These are phyloP conservation scores for Akanthomyces muscarius DNA, from an alignment of 2,329 filamentous ascomycete species.

Conservation along the genomic window DNA sequence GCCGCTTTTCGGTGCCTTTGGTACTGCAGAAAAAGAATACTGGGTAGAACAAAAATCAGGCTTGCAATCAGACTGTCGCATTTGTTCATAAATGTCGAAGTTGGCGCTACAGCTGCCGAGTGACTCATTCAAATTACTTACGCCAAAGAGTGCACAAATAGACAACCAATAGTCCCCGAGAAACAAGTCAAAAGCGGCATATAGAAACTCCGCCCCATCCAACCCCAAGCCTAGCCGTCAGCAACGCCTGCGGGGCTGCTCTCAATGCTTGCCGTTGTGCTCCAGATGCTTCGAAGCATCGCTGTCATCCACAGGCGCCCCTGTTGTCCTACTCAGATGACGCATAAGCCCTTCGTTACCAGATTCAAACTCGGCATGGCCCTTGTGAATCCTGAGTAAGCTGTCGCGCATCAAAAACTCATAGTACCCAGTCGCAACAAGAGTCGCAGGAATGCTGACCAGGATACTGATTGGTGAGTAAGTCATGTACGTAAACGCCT, in stretches of 20 bases:
- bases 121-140: no score
- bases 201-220: neutral
- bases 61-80: no score
- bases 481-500: conserved; percentile 25
- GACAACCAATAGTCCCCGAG: neutral
- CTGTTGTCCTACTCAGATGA: conserved; percentile 18
- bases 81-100: no score
- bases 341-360: conserved; percentile 22
- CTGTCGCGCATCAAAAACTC: conserved; percentile 52
- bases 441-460: conserved; percentile 53
- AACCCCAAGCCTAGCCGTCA: neutral
- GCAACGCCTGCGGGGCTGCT: no score
- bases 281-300: neutral
- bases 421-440: conserved; percentile 52
- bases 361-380: conserved; percentile 34
- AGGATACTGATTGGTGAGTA: conserved; percentile 53
- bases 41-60: no score
- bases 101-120: no score
- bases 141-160: neutral
- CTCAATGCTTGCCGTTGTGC: neutral
- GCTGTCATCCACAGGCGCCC: neutral
- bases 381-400: conserved; percentile 46
- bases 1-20: no score
- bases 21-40: no score
- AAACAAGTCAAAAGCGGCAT: neutral